These are phyloP conservation scores for Clavaria fumosa DNA, from an alignment of 768 basidiomycete species.

Conservation along the genomic window DNA sequence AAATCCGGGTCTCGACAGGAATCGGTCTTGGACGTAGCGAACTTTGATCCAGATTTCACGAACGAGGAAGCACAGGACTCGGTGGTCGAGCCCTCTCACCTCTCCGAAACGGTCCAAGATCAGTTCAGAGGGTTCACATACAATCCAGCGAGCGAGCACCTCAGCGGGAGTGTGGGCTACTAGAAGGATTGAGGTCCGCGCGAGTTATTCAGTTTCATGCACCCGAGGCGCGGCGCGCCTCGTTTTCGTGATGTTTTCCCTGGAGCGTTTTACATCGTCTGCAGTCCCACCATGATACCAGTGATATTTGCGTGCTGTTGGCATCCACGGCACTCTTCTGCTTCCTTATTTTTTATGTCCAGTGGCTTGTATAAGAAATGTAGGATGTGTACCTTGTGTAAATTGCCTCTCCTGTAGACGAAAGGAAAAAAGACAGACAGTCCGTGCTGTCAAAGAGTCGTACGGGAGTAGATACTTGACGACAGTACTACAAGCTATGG, in stretches of 20 bases:
- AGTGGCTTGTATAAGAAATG: conserved; percentile 3
- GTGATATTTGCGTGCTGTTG: too few species aligned
- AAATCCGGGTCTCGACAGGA: conserved; percentile 32
- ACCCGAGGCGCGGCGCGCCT: neutral
- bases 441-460: too few species aligned
- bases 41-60: conserved; percentile 97
- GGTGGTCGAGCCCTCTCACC: conserved; percentile 82
- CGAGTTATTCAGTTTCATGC: neutral
- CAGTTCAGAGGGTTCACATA: conserved; percentile 89
- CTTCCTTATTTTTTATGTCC: too few species aligned
- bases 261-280: too few species aligned
- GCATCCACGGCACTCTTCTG: too few species aligned
- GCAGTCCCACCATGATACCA: too few species aligned
- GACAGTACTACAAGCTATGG: too few species aligned
- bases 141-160: conserved; percentile 70
- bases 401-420: too few species aligned
- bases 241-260: too few species aligned
- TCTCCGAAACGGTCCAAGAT: conserved; percentile 94
- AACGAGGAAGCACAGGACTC: conserved; percentile 91
- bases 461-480: too few species aligned
- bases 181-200: conserved; percentile 27
- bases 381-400: neutral
- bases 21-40: conserved; percentile 85
- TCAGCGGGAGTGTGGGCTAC: conserved; percentile 73
- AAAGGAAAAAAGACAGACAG: too few species aligned